Evolutionary conservation across 2,329 filamentous ascomycete species (phyloP).

Genomic region (Ophiocordyceps sinensis): DNA sequence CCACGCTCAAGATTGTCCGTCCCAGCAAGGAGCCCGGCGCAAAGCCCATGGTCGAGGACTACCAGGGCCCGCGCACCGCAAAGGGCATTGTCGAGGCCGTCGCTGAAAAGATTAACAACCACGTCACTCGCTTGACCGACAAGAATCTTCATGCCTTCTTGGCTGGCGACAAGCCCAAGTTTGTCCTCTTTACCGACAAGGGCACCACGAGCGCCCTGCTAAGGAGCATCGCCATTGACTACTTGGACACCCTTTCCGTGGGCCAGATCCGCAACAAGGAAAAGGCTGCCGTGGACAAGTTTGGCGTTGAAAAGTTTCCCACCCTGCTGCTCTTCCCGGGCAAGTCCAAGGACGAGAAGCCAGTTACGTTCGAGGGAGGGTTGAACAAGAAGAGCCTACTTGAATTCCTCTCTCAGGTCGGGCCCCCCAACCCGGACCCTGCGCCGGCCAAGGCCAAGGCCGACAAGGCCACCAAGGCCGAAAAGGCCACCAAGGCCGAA

Average conservation of each 20-base stretch:
- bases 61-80: constrained; percentile 70
- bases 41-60: constrained; percentile 77
- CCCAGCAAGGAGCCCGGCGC: constrained; percentile 64
- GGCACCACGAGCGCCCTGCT: constrained; percentile 72
- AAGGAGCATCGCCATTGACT: constrained; percentile 80
- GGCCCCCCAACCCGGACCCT: constrained; percentile 65
- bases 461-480: constrained; percentile 11
- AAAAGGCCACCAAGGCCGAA: constrained; percentile 18
- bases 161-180: constrained; percentile 60
- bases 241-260: constrained; percentile 62
- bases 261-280: constrained; percentile 80
- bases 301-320: constrained; percentile 65
- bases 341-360: constrained; percentile 37
- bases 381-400: constrained; percentile 74
- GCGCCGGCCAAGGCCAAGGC: constrained; percentile 23
- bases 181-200: constrained; percentile 87
- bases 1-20: constrained; percentile 84
- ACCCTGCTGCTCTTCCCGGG: constrained; percentile 67
- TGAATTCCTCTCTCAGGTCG: constrained; percentile 67
- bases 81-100: constrained; percentile 80
- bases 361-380: constrained; percentile 64
- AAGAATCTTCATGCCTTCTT: constrained; percentile 68
- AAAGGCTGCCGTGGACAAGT: constrained; percentile 52
- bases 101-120: constrained; percentile 77
- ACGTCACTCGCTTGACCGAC: constrained; percentile 69